Evolutionary conservation across 176 grass and related monocot genomes (phyloP).

Genomic region (Puccinellia tenuiflora): DNA sequence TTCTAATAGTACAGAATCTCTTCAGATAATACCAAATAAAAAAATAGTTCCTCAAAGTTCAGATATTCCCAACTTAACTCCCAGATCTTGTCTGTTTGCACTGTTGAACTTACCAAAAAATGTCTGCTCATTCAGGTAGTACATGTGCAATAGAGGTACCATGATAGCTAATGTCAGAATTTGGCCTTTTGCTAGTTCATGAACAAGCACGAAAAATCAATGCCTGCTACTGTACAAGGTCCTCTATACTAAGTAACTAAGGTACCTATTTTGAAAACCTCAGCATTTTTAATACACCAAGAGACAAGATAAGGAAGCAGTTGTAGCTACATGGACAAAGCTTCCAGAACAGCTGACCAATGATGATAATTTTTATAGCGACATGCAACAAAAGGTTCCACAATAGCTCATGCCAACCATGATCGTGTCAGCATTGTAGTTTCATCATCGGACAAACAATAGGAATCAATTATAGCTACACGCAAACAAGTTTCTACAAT

Average conservation of each 20-base stretch:
- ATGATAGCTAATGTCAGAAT: background rate
- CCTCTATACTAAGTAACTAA: background rate
- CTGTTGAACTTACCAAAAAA: background rate
- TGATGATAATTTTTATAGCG: background rate
- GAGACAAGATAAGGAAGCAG: background rate
- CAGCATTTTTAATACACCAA: background rate
- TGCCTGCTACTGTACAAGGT: background rate
- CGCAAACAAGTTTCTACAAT: slow-evolving; percentile 2
- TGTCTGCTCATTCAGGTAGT: background rate
- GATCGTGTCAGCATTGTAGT: background rate
- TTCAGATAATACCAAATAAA: background rate
- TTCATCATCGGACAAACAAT: background rate
- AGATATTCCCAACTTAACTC: background rate
- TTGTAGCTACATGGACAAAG: background rate
- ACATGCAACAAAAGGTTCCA: background rate
- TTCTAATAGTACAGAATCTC: background rate
- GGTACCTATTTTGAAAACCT: background rate
- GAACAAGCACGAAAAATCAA: background rate
- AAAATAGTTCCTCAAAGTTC: background rate
- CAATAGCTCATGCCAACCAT: slow-evolving; percentile 18
- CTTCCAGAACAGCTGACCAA: slow-evolving; percentile 9
- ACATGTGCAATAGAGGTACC: background rate
- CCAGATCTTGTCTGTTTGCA: slow-evolving; percentile 3
- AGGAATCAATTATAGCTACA: background rate
- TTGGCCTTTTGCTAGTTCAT: slow-evolving; percentile 23